Evolutionary conservation across 148 eudicot species (phyloP), one percentile per base, ranked within the genome.

Genomic region (Cornus kousa): DNA sequence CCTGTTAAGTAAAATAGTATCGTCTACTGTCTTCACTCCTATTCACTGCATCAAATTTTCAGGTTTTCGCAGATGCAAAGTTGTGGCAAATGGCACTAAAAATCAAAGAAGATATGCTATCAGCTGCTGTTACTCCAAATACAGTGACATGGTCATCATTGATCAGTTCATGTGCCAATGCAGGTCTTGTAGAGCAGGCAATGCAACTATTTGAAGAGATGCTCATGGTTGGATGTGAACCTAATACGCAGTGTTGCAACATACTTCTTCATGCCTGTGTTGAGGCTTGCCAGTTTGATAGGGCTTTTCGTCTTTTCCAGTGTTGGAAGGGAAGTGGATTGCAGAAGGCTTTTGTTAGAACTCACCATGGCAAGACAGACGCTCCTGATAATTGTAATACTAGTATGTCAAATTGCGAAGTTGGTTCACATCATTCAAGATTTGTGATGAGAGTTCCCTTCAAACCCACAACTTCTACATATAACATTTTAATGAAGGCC

Each of bases 21-120:
- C 19, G 79, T 79, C 35, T 66, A 73, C 1, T 33, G 66, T 72
- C 59, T 78, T 71, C 82, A 74, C 60, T 28, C 28, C 28, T 28
- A 79, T 77, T 84, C 73, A 70, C 77, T 75, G 72, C 80, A 31
- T 85, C 72, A 74, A 80, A 62, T 84, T 76, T 87, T 65, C 91
- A 95, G 99, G 90, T 91, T 67, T 89, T 95, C 86, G 93, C 99
- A 75, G 98, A 95, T 89, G 90, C 92, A 79, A 95, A 92, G 83
- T 71, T 89, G 92, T 93, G 95, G 95, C 91, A 88, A 83, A 87
- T 86, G 93, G 98, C 99, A 33, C 81, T 95, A 68, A 85, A 87
- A 86, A 89, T 93, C 82, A 95, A 95, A 89, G 97, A 93, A 73
- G 97, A 95, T 82, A 93, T 95, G 99, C 79, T 84, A 74, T 87